Percentiles rank a stretch among this genome's conserved stretches.
Evolutionary conservation across 352 stramenopile genomes (phyloP).

Genomic region (Phytophthora pini): DNA sequence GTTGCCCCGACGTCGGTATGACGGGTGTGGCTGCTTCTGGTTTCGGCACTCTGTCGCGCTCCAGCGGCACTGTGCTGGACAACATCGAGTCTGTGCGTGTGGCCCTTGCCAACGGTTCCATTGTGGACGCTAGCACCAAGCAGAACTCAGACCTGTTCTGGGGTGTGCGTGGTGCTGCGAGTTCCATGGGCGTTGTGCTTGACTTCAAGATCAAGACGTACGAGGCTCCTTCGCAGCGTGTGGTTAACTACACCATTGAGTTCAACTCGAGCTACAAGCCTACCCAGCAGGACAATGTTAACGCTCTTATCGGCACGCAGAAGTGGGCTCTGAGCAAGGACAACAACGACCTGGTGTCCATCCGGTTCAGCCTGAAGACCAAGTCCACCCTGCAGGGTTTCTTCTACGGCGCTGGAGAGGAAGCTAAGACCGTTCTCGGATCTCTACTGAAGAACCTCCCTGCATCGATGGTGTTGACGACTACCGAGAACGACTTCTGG

Average conservation of each 20-base stretch:
- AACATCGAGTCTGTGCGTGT: slow-evolving; percentile 33
- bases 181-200: slow-evolving; percentile 19
- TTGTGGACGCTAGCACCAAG: slow-evolving; percentile 26
- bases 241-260: slow-evolving; percentile 28
- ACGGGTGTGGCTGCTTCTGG: slow-evolving; percentile 29
- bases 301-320: slow-evolving; percentile 32
- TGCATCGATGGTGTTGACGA: slow-evolving; percentile 22
- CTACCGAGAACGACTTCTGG: slow-evolving; percentile 28
- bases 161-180: not conserved
- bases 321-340: slow-evolving; percentile 27
- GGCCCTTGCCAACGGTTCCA: slow-evolving; percentile 30
- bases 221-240: slow-evolving; percentile 18
- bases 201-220: slow-evolving; percentile 34
- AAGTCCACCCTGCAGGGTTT: slow-evolving; percentile 25
- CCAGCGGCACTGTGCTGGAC: slow-evolving; percentile 30
- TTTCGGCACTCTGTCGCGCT: slow-evolving; percentile 29
- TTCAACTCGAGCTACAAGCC: slow-evolving; percentile 23
- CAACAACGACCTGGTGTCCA: slow-evolving; percentile 36
- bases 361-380: slow-evolving; percentile 28
- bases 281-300: slow-evolving; percentile 33
- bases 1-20: slow-evolving; percentile 38
- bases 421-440: slow-evolving; percentile 12
- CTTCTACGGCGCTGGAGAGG: slow-evolving; percentile 15
- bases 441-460: slow-evolving; percentile 32
- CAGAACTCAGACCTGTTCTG: slow-evolving; percentile 30